Conservation (phyloP, 495 filamentous ascomycete genomes). For the Bacidia rubella region DNA sequence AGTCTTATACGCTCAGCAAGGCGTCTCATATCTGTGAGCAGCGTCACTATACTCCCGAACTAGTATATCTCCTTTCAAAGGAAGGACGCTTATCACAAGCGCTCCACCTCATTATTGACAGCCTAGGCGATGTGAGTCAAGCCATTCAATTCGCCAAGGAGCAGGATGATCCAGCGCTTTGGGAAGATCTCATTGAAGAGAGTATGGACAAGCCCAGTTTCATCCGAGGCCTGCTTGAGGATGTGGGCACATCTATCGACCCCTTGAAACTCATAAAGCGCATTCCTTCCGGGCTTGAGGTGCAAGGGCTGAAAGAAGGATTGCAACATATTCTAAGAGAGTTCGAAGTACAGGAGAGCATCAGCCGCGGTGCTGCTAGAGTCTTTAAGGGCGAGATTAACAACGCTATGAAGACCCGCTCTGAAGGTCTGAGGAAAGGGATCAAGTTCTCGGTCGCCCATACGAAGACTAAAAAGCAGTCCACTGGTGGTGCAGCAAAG, state of each 20-base stretch:
- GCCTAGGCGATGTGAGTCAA: slow-evolving; percentile 71
- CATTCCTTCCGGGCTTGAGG: slow-evolving; percentile 82
- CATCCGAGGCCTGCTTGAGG: slow-evolving; percentile 81
- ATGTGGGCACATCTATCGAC: slow-evolving; percentile 84
- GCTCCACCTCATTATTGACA: slow-evolving; percentile 79
- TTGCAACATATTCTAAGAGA: slow-evolving; percentile 78
- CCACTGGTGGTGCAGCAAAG: slow-evolving; percentile 9
- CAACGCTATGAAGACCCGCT: slow-evolving; percentile 60
- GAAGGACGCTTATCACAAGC: slow-evolving; percentile 86
- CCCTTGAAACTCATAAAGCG: slow-evolving; percentile 78
- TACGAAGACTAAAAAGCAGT: slow-evolving; percentile 6
- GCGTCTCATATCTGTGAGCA: slow-evolving; percentile 70
- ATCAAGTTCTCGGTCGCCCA: slow-evolving; percentile 60
- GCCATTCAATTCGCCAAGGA: slow-evolving; percentile 91
- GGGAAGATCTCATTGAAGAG: slow-evolving; percentile 90
- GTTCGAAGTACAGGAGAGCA: slow-evolving; percentile 83
- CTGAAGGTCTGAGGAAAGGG: slow-evolving; percentile 63
- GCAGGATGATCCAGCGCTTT: slow-evolving; percentile 78
- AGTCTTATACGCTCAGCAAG: slow-evolving; percentile 63
- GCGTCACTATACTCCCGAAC: slow-evolving; percentile 66
- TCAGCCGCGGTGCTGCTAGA: slow-evolving; percentile 76
- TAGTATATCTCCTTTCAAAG: slow-evolving; percentile 88
- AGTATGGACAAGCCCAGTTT: slow-evolving; percentile 93
- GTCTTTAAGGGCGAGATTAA: slow-evolving; percentile 81
- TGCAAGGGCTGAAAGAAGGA: slow-evolving; percentile 76